Evolutionary conservation across 352 stramenopile species (phyloP).

Genomic region (Phytophthora chlamydospora): DNA sequence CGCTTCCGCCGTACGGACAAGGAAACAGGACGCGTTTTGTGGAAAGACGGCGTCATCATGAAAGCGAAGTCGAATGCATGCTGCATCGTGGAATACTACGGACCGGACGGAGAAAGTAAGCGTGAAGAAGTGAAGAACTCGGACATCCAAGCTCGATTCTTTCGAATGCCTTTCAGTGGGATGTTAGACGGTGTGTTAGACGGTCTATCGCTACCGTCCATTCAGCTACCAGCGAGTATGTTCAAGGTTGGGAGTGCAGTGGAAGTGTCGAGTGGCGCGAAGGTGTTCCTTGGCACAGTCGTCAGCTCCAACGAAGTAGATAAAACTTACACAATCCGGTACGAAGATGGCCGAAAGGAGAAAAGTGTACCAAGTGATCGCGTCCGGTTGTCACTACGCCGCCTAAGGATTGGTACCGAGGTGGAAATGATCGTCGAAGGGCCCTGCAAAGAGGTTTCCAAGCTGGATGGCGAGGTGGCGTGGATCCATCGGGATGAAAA

Average conservation of each 20-base stretch:
- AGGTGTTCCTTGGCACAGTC: conserved; percentile 55
- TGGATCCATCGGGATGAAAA: conserved; percentile 80
- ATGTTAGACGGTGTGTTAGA: conserved; percentile 36
- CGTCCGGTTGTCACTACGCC: conserved; percentile 60
- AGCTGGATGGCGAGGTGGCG: conserved; percentile 69
- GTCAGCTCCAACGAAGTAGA: conserved; percentile 47
- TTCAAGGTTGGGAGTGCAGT: conserved; percentile 53
- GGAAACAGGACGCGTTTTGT: conserved; percentile 30
- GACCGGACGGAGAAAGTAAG: conserved; percentile 37
- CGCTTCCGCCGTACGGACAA: conserved; percentile 46
- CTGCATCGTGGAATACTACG: conserved; percentile 53
- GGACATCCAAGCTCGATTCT: conserved; percentile 56
- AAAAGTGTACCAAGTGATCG: conserved; percentile 58
- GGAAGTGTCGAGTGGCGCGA: conserved; percentile 50
- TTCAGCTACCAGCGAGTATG: conserved; percentile 38
- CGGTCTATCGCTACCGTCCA: conserved; percentile 41
- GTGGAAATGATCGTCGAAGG: conserved; percentile 80
- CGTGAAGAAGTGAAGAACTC: conserved; percentile 54
- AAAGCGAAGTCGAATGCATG: conserved; percentile 51
- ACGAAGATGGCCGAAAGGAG: conserved; percentile 64
- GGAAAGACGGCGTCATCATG: conserved; percentile 57
- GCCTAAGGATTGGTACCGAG: conserved; percentile 63
- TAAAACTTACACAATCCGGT: conserved; percentile 60
- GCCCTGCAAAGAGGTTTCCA: conserved; percentile 74
- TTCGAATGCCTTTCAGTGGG: conserved; percentile 41